These are phyloP conservation scores for Aquilaria malaccensis DNA, from an alignment of 345 rosid genomes.

Conservation along the genomic window DNA sequence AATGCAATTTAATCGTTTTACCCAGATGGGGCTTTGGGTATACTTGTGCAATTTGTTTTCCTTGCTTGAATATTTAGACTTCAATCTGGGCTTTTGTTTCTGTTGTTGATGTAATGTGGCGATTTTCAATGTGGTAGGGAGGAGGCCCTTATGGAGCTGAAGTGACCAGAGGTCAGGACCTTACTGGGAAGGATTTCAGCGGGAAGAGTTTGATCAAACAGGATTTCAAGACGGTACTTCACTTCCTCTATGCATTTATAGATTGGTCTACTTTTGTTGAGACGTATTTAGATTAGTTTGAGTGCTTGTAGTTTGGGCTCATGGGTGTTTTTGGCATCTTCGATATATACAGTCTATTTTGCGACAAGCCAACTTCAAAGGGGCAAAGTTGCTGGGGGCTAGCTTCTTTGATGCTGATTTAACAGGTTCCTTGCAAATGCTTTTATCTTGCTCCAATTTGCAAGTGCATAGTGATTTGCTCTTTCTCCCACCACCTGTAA, in stretches of 20 bases:
- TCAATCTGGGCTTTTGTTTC: too few relatives aligned
- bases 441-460: not conserved
- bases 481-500: too few relatives aligned
- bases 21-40: not conserved
- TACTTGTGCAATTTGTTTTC: too few relatives aligned
- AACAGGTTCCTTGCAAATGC: slow-evolving; percentile 43
- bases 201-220: slow-evolving; percentile 76
- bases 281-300: not conserved
- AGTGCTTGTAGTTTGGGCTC: not conserved
- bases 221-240: slow-evolving; percentile 84
- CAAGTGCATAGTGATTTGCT: too few relatives aligned
- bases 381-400: slow-evolving; percentile 85
- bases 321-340: slow-evolving; percentile 2
- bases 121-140: slow-evolving; percentile 32
- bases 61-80: not conserved
- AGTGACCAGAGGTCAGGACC: slow-evolving; percentile 95
- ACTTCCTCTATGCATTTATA: not conserved
- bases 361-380: slow-evolving; percentile 87
- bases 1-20: not conserved
- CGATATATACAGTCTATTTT: slow-evolving; percentile 54
- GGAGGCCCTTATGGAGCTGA: slow-evolving; percentile 92
- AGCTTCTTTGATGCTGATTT: slow-evolving; percentile 96
- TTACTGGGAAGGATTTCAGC: slow-evolving; percentile 77
- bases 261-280: not conserved
- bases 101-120: too few relatives aligned